Conservation (phyloP, 2,329 filamentous ascomycete genomes). For the Trichoderma sp. region DNA sequence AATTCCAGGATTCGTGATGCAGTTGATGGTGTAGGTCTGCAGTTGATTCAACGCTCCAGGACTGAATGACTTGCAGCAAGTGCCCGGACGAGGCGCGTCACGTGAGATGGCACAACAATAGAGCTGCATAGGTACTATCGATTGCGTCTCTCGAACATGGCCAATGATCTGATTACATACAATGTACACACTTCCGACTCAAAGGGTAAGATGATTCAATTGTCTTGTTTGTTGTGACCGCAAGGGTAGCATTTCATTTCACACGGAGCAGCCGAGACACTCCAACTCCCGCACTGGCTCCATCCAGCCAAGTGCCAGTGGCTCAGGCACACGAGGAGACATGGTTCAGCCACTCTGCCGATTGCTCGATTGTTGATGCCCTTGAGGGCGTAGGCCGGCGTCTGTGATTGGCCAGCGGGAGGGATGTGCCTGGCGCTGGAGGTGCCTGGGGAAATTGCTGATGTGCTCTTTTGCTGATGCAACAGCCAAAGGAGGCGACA, state of each 20-base stretch:
- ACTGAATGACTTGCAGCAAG: slow-evolving; percentile 11
- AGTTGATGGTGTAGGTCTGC: slow-evolving; percentile 1
- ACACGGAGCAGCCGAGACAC: not conserved
- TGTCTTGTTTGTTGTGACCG: not conserved
- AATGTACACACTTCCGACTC: no score
- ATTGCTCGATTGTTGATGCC: slow-evolving; percentile 22
- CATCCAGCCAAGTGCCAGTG: not conserved
- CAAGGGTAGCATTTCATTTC: not conserved
- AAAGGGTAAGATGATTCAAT: not conserved
- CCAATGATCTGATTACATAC: not conserved
- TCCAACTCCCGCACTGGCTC: slow-evolving; percentile 7
- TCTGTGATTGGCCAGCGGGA: not conserved
- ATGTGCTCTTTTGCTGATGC: not conserved
- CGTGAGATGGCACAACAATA: slow-evolving; percentile 7
- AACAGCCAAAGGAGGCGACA: not conserved
- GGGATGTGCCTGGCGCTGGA: not conserved
- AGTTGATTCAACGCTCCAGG: not conserved
- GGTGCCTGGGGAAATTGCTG: slow-evolving; percentile 1
- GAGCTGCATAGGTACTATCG: not conserved
- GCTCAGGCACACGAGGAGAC: not conserved
- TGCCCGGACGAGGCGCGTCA: not conserved
- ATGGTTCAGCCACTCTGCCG: slow-evolving; percentile 15
- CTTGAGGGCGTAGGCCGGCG: not conserved
- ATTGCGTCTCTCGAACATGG: not conserved
- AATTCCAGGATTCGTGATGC: not conserved